These are phyloP conservation scores for Venturia oleaginea DNA, from an alignment of 2,329 filamentous ascomycete species.

Conservation along the genomic window DNA sequence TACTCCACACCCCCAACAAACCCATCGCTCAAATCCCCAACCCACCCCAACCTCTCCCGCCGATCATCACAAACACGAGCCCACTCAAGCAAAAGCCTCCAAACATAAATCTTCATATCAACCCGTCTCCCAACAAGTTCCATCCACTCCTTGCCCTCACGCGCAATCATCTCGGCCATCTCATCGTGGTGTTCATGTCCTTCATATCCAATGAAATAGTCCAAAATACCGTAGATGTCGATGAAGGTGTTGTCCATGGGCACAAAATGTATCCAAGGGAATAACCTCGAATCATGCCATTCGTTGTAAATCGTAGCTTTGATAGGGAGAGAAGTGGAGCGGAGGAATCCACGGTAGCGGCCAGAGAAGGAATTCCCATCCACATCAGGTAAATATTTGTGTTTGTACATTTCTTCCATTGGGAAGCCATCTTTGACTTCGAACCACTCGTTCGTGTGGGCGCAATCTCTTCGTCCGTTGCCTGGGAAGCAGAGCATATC, in stretches of 20 bases:
- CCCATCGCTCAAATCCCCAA: constrained; percentile 18
- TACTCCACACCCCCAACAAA: neutral
- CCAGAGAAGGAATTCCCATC: constrained; percentile 52
- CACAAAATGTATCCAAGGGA: constrained; percentile 73
- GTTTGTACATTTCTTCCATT: constrained; percentile 35
- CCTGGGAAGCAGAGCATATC: constrained; percentile 36
- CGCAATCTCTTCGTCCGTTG: constrained; percentile 31
- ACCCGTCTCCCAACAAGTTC: constrained; percentile 58
- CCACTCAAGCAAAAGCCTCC: constrained; percentile 45
- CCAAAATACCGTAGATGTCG: constrained; percentile 64
- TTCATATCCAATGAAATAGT: constrained; percentile 56
- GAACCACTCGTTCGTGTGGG: constrained; percentile 37
- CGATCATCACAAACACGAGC: constrained; percentile 34
- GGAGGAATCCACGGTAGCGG: constrained; percentile 46
- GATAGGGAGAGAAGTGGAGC: constrained; percentile 60
- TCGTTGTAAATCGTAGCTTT: constrained; percentile 72
- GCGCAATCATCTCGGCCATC: constrained; percentile 55
- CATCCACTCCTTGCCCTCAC: constrained; percentile 58
- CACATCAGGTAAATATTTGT: constrained; percentile 66
- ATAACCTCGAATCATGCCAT: constrained; percentile 63
- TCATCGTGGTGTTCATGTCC: constrained; percentile 36
- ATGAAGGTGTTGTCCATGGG: constrained; percentile 67
- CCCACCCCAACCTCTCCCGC: constrained; percentile 32
- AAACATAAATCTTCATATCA: constrained; percentile 65
- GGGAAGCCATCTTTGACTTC: constrained; percentile 23